phyloP scores from a whole-genome alignment of 768 basidiomycete genomes.

The Gelatoporia subvermispora region DNA sequence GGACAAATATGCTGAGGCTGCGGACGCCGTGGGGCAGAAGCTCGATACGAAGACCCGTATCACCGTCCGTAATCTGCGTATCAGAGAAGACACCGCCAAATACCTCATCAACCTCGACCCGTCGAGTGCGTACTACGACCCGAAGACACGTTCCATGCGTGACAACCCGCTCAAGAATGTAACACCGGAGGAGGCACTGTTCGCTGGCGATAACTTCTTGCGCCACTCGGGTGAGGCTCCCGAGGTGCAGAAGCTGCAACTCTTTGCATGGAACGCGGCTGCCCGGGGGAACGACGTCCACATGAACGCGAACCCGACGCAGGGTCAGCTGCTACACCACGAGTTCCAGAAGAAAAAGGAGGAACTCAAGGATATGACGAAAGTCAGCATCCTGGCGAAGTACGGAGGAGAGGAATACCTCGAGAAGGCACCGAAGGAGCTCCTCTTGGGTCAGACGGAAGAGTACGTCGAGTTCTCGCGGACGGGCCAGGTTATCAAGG shows the following conservation, averaged over 20 bases:
- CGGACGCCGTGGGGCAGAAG: slow-evolving; percentile 97
- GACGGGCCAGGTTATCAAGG: slow-evolving; percentile 86
- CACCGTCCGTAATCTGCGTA: slow-evolving; percentile 96
- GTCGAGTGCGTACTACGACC: slow-evolving; percentile 96
- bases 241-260: slow-evolving; percentile 85
- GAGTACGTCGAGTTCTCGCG: slow-evolving; percentile 96
- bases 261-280: slow-evolving; percentile 97
- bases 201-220: slow-evolving; percentile 96
- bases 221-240: slow-evolving; percentile 90
- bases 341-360: slow-evolving; percentile 94
- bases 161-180: slow-evolving; percentile 83
- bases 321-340: slow-evolving; percentile 86
- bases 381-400: slow-evolving; percentile 84
- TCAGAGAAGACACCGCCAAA: slow-evolving; percentile 98
- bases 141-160: slow-evolving; percentile 99
- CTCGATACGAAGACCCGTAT: slow-evolving; percentile 97
- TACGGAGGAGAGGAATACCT: slow-evolving; percentile 96
- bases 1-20: slow-evolving; percentile 97
- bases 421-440: slow-evolving; percentile 83
- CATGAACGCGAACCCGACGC: slow-evolving; percentile 93
- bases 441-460: slow-evolving; percentile 94
- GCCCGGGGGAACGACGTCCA: slow-evolving; percentile 93
- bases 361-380: slow-evolving; percentile 79
- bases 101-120: slow-evolving; percentile 96
- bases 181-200: slow-evolving; percentile 82